Percentiles rank a stretch among this genome's conserved stretches.
Conservation (phyloP, 1,284 basidiomycete species). For the Volvariella surrecta region DNA sequence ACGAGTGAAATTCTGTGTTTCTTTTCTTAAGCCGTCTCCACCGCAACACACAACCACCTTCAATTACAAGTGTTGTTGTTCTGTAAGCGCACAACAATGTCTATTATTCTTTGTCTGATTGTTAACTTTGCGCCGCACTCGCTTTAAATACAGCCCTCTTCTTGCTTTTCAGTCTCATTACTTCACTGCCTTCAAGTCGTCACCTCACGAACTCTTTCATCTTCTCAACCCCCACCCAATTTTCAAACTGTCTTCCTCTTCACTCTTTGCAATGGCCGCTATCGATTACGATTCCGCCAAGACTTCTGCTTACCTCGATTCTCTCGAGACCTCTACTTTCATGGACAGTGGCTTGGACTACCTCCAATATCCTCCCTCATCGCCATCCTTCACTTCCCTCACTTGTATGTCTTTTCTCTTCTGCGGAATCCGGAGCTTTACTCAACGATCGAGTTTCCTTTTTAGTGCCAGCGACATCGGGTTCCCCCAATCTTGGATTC, state of each 20-base stretch:
- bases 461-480: conserved; percentile 25
- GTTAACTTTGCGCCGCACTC: conserved; percentile 12
- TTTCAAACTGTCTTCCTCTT: conserved; percentile 9
- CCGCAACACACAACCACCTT: conserved; percentile 11
- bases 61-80: conserved; percentile 5
- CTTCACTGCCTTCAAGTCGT: conserved; percentile 15
- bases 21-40: conserved; percentile 26
- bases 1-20: conserved; percentile 13
- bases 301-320: conserved; percentile 31
- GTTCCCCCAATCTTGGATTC: conserved; percentile 52
- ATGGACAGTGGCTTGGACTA: conserved; percentile 45
- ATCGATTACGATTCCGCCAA: conserved; percentile 39
- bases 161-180: conserved; percentile 17
- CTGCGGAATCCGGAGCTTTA: neutral
- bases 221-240: conserved; percentile 15
- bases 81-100: conserved; percentile 1
- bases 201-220: conserved; percentile 18
- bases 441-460: neutral
- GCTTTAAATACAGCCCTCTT: conserved; percentile 11
- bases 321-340: conserved; percentile 47
- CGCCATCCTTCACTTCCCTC: conserved; percentile 32
- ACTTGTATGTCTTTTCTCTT: conserved; percentile 27
- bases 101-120: conserved; percentile 15
- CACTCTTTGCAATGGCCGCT: conserved; percentile 10
- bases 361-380: conserved; percentile 35